Percentiles rank a stretch among this genome's conserved stretches.
Evolutionary conservation across 192 early-diverging fungal species (phyloP).

Genomic region (Spizellomyces sp.): DNA sequence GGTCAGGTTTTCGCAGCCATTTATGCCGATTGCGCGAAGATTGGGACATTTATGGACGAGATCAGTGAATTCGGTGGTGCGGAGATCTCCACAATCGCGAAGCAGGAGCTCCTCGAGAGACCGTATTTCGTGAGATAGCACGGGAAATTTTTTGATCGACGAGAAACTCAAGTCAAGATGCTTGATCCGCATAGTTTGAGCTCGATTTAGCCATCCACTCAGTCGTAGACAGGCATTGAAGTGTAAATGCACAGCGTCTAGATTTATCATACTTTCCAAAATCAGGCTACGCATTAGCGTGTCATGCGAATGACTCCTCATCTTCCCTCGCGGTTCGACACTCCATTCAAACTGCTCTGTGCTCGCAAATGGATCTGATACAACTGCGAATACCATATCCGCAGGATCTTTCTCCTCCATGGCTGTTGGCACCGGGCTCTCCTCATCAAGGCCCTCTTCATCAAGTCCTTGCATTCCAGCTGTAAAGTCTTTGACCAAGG

Average conservation of each 20-base stretch:
- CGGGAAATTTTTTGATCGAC: not conserved
- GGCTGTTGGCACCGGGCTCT: no score
- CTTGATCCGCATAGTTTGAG: not conserved
- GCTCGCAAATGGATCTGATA: no score
- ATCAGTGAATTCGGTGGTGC: not conserved
- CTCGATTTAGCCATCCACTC: not conserved
- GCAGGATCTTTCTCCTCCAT: no score
- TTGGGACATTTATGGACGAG: conserved; percentile 8
- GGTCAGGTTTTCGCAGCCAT: conserved; percentile 10
- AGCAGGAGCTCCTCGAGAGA: conserved; percentile 7
- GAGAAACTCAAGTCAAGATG: conserved; percentile 1
- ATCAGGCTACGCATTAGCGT: no score
- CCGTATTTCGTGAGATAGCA: not conserved
- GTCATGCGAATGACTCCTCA: no score
- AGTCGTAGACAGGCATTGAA: not conserved
- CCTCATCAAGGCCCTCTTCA: not conserved
- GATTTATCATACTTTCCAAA: no score
- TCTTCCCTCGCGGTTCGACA: no score
- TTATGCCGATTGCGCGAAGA: conserved; percentile 10
- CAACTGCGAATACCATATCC: no score
- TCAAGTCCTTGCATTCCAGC: not conserved
- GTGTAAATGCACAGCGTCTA: not conserved
- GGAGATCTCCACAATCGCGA: not conserved
- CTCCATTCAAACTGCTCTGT: no score
- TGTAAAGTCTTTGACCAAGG: not conserved